Conservation (phyloP, 2,329 filamentous ascomycete species). For the Alternaria sp. region DNA sequence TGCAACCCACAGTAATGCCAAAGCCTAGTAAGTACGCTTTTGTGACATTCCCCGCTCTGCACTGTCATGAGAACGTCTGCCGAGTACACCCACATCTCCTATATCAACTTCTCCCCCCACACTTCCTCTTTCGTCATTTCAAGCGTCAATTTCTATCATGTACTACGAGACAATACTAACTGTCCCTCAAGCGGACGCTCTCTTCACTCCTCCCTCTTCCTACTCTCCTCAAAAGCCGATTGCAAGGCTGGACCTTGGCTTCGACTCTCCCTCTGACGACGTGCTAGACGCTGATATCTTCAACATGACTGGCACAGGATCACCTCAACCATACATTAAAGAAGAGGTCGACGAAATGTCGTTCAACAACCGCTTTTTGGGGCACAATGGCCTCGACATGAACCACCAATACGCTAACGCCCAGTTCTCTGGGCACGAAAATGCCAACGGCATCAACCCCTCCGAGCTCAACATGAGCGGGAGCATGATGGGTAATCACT, state of each 20-base stretch:
- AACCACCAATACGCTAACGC: constrained; percentile 59
- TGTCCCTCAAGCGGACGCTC: constrained; percentile 54
- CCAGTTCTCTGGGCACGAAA: constrained; percentile 57
- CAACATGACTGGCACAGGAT: constrained; percentile 65
- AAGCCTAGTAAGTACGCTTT: constrained; percentile 51
- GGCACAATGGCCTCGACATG: constrained; percentile 61
- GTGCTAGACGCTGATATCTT: constrained; percentile 55
- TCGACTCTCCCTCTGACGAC: constrained; percentile 53
- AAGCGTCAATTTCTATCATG: constrained; percentile 37
- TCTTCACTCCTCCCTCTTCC: constrained; percentile 53
- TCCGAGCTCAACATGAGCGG: constrained; percentile 80
- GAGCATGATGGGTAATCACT: constrained; percentile 66
- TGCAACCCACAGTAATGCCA: constrained; percentile 53
- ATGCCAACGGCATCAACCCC: constrained; percentile 72
- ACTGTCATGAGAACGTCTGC: constrained; percentile 45
- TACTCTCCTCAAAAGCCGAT: constrained; percentile 52
- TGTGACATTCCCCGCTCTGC: constrained; percentile 40
- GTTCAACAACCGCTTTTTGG: constrained; percentile 62
- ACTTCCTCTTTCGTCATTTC: constrained; percentile 24
- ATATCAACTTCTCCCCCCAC: constrained; percentile 32
- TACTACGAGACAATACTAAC: constrained; percentile 50
- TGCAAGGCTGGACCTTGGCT: constrained; percentile 49
- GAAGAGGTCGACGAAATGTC: constrained; percentile 71
- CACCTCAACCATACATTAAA: constrained; percentile 71
- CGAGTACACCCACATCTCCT: constrained; percentile 25